These are phyloP conservation scores for Rhytidiadelphus loreus DNA, from an alignment of 225 moss, liverwort and hornwort species.

Conservation along the genomic window DNA sequence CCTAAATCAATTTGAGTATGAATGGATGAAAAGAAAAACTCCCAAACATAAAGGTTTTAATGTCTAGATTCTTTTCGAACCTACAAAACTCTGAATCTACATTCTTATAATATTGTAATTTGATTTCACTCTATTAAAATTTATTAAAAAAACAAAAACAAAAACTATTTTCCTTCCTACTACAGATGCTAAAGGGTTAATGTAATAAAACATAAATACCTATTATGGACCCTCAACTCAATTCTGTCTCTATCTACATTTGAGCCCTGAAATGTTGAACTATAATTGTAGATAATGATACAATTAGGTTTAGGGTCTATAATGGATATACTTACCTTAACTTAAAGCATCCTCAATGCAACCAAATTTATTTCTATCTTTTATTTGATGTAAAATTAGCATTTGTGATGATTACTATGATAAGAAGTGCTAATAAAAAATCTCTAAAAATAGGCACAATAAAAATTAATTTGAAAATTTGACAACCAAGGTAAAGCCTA, in stretches of 20 bases:
- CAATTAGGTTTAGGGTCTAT: neutral
- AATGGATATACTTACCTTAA: accelerated
- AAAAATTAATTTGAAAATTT: neutral
- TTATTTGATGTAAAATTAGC: neutral
- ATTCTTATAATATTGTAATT: no score
- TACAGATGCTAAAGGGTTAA: neutral
- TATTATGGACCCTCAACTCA: neutral
- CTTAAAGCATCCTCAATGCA: neutral
- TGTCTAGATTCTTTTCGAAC: no score
- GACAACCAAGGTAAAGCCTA: neutral
- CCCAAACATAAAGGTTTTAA: no score
- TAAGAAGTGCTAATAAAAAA: accelerated
- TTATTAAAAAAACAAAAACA: no score
- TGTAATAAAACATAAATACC: neutral
- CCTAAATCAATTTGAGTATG: neutral
- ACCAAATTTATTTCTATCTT: neutral
- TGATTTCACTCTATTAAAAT: no score
- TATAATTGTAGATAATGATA: neutral
- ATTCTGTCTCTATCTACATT: neutral
- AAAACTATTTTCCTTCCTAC: neutral
- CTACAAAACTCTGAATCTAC: no score
- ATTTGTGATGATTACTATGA: neutral
- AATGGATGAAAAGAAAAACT: neutral
- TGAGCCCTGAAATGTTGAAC: neutral
- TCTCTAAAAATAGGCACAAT: neutral